Base-by-base conservation (phyloP, 306 rosid genomes). In the Sophora flavescens region DNA sequence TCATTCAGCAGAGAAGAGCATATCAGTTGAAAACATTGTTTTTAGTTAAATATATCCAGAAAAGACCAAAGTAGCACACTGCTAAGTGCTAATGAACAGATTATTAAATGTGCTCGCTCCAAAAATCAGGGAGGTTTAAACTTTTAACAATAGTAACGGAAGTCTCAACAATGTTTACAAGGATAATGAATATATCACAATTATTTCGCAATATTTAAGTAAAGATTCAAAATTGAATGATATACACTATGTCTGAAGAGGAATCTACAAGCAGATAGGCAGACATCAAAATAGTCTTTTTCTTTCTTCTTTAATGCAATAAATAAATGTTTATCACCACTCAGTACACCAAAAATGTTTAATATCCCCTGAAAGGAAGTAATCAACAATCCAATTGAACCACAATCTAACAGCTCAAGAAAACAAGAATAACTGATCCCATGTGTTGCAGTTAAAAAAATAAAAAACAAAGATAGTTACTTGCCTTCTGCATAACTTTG, bases 401-500 rank as follows among this genome's bases (percentile, higher is more conserved):
- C 22, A 22, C 22, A 22, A 22, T 22, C 22, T 22, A 22, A 22
- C 22, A 22, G 22, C 22, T 22, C 22, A 22, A 22, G 22, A 22
- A 22, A 22, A 22, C 22, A 22, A 22, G 22, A 22, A 22, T 22
- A 22, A 22, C 22, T 22, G 22, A 22, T 22, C 22, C 22, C 22
- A 22, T 22, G 22, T 22, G 22, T 22, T 22, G 22, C 22, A 22
- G 22, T 22, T 22, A 22, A 22, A 22, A 22, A 22, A 22, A 22
- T 0, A 22, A 22, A 22, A 22, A 22, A 22, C 22, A 22, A 22
- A 22, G 1, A 50, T 41, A 68, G 82, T 57, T 83, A 86, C 89
- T 81, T 87, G 78, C 98, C 96, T 89, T 92, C 70, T 78, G 85
- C 93, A 90, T 89, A 78, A 95, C 87, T 84, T 87, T 84, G 78